Base-by-base conservation (phyloP, 306 rosid species). In the Ochetophila trinervis region DNA sequence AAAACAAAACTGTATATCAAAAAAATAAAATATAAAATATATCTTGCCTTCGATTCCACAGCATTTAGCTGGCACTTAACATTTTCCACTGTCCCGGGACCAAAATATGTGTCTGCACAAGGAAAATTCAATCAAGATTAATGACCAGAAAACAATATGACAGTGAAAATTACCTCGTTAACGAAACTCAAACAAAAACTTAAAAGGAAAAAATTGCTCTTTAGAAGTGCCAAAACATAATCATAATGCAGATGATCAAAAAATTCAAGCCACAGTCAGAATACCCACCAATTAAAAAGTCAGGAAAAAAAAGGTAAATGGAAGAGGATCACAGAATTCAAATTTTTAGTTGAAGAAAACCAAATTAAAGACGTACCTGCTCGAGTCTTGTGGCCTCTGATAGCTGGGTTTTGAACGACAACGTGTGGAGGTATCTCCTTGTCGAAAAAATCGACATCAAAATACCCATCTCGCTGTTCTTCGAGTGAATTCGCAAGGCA, bases 401-500 rank as follows among this genome's bases (percentile, higher is more conserved):
- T 59, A 52, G 88, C 67, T 19, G 97, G 97, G 69, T 86, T 87
- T 60, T 93, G 98, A 70, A 93, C 97, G 27, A 93, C 71, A 24
- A 86, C 3, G 63, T 90, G 87, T 0, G 91, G 82, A 2, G 97
- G 99, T 53, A 86, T 71, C 10, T 77, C 86, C 76, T 80, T 80
- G 23, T 87, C 97, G 53, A 82, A 88, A 59, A 84, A 79, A 74
- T 82, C 88, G 1, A 68, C 75, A 30, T 69, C 70, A 34, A 90
- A 87, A 60, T 53, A 73, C 0, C 94, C 97, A 68, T 87, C 87
- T 17, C 99, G 84, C 69, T 89, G 97, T 24, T 90, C 91, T 71
- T 87, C 97, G 6, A 87, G 89, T 0, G 99, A 93, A 65, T 85
- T 90, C 0, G 99, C 91, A 21, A 93, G 96, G 57, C 94, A 90